Evolutionary conservation across 2,329 filamentous ascomycete genomes (phyloP), one percentile per base, ranked within the genome.

Genomic region (Penicillium olsonii): DNA sequence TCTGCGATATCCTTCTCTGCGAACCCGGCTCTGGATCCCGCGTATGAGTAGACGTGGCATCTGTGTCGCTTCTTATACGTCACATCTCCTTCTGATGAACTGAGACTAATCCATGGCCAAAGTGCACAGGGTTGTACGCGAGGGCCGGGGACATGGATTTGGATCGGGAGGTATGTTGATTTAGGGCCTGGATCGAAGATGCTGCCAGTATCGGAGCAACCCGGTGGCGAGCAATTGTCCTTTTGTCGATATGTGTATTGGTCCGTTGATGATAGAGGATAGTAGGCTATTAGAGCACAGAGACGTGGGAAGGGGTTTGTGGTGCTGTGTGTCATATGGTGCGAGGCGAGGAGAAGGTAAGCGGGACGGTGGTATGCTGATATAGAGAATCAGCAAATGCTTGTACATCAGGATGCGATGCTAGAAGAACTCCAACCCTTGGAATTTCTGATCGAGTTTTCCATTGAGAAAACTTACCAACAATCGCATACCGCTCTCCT

Each of bases 1-100:
- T 83, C 87, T 54, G 83, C 78, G 2, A 85, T 78, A 11, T 85
- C 63, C 38, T 78, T 76, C 67, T 90, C 86, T 0, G 86, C 87
- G 52, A 90, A 90, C 0, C 87, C 87, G 0, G 80, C 67, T 34
- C 79, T 70, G 0, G 69, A 80, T 43, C 76, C 76, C 2, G 78
- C 75, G 62, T 85, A 85, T 4, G 74, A 73, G 64, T 78, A 83
- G 11, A 76, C 45, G 41, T 68, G 57, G 37, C 66, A 68, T 10
- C 60, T 57, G 40, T 68, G 66, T 5, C 62, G 57, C 47, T 66
- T 68, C 10, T 63, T 65, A 38, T 57, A 59, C 0, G 62, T 63
- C 15, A 62, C 54, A 29, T 53, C 52, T 22, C 53, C 55, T 42
- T 62, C 59, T 17, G 42, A 54, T 11, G 35, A 70, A 70, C 48